phyloP scores from a whole-genome alignment of 2,329 filamentous ascomycete species.

The Tolypocladium amazonense region DNA sequence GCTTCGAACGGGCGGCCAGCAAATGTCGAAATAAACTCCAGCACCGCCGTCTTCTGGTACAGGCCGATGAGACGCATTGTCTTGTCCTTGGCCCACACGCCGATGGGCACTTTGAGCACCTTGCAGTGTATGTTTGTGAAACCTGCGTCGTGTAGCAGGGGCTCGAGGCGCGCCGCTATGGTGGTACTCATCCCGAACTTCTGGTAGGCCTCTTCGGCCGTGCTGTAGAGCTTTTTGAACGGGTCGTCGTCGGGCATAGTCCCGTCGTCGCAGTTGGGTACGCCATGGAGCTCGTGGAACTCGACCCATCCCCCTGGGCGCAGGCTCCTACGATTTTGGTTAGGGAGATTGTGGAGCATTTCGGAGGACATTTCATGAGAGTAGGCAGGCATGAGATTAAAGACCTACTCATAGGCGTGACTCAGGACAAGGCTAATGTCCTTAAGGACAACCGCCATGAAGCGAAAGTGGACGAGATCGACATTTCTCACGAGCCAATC shows the following conservation, averaged over 20 bases:
- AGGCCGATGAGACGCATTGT: neutral
- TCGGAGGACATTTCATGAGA: neutral
- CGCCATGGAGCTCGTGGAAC: neutral
- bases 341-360: neutral
- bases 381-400: neutral
- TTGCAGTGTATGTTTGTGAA: neutral
- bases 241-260: neutral
- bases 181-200: neutral
- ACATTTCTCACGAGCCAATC: conserved; percentile 16
- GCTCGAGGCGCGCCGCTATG: neutral
- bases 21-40: neutral
- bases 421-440: neutral
- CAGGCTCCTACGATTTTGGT: conserved; percentile 7
- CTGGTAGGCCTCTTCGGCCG: neutral
- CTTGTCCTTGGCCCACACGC: neutral
- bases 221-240: neutral
- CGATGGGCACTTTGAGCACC: neutral
- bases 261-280: neutral
- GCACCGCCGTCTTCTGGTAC: neutral
- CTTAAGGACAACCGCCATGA: conserved; percentile 3
- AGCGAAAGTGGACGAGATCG: conserved; percentile 21
- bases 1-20: neutral
- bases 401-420: conserved; percentile 10
- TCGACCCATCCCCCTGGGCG: conserved; percentile 31
- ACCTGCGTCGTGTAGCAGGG: neutral